Percentiles rank a stretch among this genome's conserved stretches.
Conservation (phyloP, 371 early-diverging fungal species). For the Blastocladiella emersonii region DNA sequence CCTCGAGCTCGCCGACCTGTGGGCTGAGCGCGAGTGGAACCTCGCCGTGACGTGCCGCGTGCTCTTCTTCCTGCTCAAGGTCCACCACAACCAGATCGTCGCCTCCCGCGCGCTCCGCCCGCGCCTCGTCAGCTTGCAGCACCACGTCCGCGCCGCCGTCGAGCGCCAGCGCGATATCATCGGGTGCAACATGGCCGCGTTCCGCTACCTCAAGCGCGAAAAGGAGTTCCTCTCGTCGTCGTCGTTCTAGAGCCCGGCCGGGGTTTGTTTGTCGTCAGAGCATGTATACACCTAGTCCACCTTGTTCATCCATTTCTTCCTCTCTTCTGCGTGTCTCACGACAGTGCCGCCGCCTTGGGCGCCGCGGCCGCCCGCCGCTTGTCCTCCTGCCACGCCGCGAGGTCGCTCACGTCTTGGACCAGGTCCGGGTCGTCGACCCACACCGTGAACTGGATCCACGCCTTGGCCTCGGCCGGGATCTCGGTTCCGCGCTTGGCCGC, state of each 20-base stretch:
- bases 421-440: background rate
- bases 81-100: constrained; percentile 70
- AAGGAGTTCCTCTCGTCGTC: constrained; percentile 1
- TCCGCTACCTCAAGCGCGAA: constrained; percentile 16
- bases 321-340: too few species aligned
- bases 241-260: background rate
- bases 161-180: constrained; percentile 43
- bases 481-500: background rate
- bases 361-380: background rate
- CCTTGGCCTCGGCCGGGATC: background rate
- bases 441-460: background rate
- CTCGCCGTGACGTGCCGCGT: constrained; percentile 60
- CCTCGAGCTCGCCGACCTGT: constrained; percentile 53
- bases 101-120: constrained; percentile 59
- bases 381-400: background rate
- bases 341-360: too few species aligned
- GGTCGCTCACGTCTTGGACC: background rate
- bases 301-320: too few species aligned
- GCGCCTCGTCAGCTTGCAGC: constrained; percentile 58
- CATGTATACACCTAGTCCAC: too few species aligned
- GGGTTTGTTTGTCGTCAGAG: too few species aligned
- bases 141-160: constrained; percentile 42
- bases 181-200: constrained; percentile 24
- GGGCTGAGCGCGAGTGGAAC: constrained; percentile 70
- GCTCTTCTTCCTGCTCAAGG: constrained; percentile 59